A percentile compares a stretch with the other conserved stretches of the same genome.
phyloP scores from a whole-genome alignment of 2,329 filamentous ascomycete genomes.

The Colletotrichum acutatum region DNA sequence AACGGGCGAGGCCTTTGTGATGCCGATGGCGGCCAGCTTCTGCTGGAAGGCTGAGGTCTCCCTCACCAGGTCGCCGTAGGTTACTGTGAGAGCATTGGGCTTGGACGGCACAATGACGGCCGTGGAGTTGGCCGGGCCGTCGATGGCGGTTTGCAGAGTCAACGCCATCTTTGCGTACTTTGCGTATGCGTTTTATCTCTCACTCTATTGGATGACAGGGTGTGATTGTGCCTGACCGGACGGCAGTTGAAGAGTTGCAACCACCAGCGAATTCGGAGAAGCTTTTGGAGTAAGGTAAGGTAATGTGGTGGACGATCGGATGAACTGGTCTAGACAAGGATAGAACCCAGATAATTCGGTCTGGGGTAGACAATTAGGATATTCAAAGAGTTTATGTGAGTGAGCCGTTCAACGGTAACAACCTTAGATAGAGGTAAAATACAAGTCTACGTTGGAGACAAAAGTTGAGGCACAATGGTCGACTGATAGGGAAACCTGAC shows the following conservation, averaged over 20 bases:
- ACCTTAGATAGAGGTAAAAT: background rate
- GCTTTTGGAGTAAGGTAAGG: slow-evolving; percentile 12
- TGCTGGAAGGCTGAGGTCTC: slow-evolving; percentile 79
- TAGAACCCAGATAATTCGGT: background rate
- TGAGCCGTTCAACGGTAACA: slow-evolving; percentile 8
- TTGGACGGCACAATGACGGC: slow-evolving; percentile 81
- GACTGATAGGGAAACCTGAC: slow-evolving; percentile 19
- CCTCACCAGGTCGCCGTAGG: slow-evolving; percentile 73
- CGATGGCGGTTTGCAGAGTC: slow-evolving; percentile 63
- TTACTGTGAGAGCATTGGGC: slow-evolving; percentile 70
- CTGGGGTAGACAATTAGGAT: background rate
- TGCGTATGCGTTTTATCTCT: background rate
- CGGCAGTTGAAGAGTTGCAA: slow-evolving; percentile 15
- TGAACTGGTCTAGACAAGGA: background rate
- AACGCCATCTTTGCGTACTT: slow-evolving; percentile 45
- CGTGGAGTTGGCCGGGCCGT: slow-evolving; percentile 55
- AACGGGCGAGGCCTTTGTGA: slow-evolving; percentile 75
- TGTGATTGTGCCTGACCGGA: slow-evolving; percentile 8
- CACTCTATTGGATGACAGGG: slow-evolving; percentile 4
- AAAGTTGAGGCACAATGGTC: slow-evolving; percentile 8
- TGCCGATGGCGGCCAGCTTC: slow-evolving; percentile 80
- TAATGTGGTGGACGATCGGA: background rate
- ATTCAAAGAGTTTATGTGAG: background rate
- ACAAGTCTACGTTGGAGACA: slow-evolving; percentile 5
- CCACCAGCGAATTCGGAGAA: slow-evolving; percentile 26